These are phyloP conservation scores for Aureobasidium musti DNA, from an alignment of 2,329 filamentous ascomycete species.

Conservation along the genomic window DNA sequence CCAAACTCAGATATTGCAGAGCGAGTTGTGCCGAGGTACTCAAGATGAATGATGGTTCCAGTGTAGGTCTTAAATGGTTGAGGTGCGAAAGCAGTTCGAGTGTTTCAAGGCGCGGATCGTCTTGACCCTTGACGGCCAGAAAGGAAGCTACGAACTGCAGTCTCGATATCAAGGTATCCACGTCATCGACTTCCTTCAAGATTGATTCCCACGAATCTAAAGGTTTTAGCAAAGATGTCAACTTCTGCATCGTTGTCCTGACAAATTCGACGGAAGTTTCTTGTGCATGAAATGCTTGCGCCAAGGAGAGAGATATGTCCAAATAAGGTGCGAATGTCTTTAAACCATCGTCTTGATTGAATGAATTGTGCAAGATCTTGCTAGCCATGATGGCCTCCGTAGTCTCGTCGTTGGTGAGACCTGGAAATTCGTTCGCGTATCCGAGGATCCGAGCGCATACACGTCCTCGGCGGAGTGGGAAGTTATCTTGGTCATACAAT, in stretches of 20 bases:
- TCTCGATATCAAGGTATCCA: constrained; percentile 53
- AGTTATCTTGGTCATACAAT: constrained; percentile 32
- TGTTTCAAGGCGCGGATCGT: constrained; percentile 39
- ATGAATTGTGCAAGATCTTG: constrained; percentile 18
- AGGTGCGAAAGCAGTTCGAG: constrained; percentile 15
- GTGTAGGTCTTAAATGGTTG: background rate
- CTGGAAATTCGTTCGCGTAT: constrained; percentile 34
- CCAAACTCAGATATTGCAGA: constrained; percentile 60
- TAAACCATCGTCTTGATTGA: constrained; percentile 43
- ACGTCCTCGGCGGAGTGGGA: constrained; percentile 40
- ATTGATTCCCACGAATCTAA: constrained; percentile 37
- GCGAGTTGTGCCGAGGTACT: constrained; percentile 44
- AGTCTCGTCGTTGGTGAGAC: constrained; percentile 32
- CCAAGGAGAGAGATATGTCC: constrained; percentile 43
- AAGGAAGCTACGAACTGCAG: constrained; percentile 59
- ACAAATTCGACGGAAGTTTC: constrained; percentile 37
- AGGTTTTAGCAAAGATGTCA: background rate
- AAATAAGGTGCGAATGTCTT: constrained; percentile 42
- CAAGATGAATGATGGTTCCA: background rate
- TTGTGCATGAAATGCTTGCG: constrained; percentile 45
- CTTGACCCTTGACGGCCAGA: constrained; percentile 59
- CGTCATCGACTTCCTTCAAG: constrained; percentile 52
- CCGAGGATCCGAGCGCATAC: constrained; percentile 34
- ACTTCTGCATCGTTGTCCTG: constrained; percentile 40
- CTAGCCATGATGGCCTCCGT: constrained; percentile 28